Evolutionary conservation across 768 basidiomycete genomes (phyloP).

Genomic region (Lactifluus subvellereus): DNA sequence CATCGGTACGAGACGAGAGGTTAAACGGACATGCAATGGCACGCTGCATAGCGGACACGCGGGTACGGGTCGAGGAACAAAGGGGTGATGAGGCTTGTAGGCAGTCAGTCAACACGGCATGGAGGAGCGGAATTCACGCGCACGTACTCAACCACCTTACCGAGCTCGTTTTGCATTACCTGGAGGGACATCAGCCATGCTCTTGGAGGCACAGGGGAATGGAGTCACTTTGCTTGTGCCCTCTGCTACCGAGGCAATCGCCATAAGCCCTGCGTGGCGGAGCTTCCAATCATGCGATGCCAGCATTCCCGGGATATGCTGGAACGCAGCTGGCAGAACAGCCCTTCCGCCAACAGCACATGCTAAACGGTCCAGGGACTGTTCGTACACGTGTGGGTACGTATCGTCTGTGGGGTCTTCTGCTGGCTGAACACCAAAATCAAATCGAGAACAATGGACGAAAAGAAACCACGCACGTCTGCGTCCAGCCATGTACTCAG

Average conservation of each 20-base stretch:
- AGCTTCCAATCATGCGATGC: slow-evolving; percentile 78
- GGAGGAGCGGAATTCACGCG: background rate
- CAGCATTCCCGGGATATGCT: slow-evolving; percentile 78
- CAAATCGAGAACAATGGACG: background rate
- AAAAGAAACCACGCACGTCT: slow-evolving; percentile 49
- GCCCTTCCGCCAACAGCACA: slow-evolving; percentile 72
- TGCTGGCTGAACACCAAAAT: slow-evolving; percentile 45
- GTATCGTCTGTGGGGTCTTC: slow-evolving; percentile 56
- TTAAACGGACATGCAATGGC: slow-evolving; percentile 69
- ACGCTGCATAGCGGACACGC: slow-evolving; percentile 66
- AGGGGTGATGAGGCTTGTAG: slow-evolving; percentile 59
- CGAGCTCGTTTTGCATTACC: slow-evolving; percentile 78
- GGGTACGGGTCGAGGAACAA: slow-evolving; percentile 79
- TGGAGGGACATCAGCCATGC: slow-evolving; percentile 25
- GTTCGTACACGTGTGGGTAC: slow-evolving; percentile 74
- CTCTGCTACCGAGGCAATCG: slow-evolving; percentile 80
- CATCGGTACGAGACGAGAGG: background rate
- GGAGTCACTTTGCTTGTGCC: slow-evolving; percentile 62
- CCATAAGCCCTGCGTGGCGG: slow-evolving; percentile 82
- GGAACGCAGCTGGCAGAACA: slow-evolving; percentile 75
- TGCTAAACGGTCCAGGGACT: slow-evolving; percentile 75
- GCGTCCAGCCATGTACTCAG: slow-evolving; percentile 61
- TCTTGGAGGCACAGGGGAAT: background rate
- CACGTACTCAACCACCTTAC: slow-evolving; percentile 73
- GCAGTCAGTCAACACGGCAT: background rate